Conservation (phyloP, 371 early-diverging fungal species). For the Blakeslea trispora region DNA sequence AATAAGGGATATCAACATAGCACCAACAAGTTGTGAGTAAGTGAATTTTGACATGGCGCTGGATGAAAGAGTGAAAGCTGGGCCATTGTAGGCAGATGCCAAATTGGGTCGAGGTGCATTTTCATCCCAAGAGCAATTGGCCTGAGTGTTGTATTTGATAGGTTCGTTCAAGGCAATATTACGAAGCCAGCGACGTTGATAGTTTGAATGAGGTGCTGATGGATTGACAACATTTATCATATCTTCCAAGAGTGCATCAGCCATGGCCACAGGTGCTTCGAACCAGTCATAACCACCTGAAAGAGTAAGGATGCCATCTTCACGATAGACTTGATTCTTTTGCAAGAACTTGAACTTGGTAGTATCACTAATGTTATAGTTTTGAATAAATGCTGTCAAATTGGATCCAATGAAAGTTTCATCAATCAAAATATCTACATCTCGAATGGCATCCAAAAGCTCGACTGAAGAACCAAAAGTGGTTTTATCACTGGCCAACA, state of each 20-base stretch:
- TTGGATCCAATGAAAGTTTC: slow-evolving; percentile 61
- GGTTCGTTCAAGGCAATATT: slow-evolving; percentile 61
- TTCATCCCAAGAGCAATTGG: slow-evolving; percentile 61
- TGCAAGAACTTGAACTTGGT: slow-evolving; percentile 62
- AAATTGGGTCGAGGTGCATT: slow-evolving; percentile 50
- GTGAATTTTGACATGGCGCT: background rate
- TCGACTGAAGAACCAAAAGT: slow-evolving; percentile 43
- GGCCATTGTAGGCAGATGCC: slow-evolving; percentile 48
- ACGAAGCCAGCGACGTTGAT: slow-evolving; percentile 66
- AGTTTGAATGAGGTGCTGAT: slow-evolving; percentile 49
- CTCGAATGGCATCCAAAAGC: slow-evolving; percentile 56
- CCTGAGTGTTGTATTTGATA: slow-evolving; percentile 42
- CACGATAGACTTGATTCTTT: slow-evolving; percentile 66
- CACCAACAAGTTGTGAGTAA: slow-evolving; percentile 2
- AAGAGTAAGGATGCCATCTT: slow-evolving; percentile 66
- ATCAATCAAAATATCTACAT: slow-evolving; percentile 74
- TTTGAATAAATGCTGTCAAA: slow-evolving; percentile 50
- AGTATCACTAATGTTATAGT: slow-evolving; percentile 52
- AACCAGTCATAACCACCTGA: slow-evolving; percentile 74
- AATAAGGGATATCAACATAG: slow-evolving; percentile 4
- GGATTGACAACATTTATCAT: slow-evolving; percentile 67
- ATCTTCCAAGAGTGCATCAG: slow-evolving; percentile 72
- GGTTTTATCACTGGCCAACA: slow-evolving; percentile 16
- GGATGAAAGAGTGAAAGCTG: slow-evolving; percentile 11
- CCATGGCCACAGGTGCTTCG: slow-evolving; percentile 66